phyloP scores from a whole-genome alignment of 2,329 filamentous ascomycete species.

The Monilinia fructicola region DNA sequence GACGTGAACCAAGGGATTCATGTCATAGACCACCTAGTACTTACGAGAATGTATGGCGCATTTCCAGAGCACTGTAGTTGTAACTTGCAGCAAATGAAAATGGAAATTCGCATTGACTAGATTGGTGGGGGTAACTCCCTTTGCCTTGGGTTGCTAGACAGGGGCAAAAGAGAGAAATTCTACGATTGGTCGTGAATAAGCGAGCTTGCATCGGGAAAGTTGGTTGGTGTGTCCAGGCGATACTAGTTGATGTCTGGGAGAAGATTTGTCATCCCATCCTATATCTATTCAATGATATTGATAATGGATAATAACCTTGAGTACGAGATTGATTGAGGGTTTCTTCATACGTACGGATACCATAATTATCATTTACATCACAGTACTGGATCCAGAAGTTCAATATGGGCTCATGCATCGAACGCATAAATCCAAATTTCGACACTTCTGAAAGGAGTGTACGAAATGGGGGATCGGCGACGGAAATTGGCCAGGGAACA shows the following conservation, averaged over 20 bases:
- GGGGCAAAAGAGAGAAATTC: not conserved
- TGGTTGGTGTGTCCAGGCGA: no score
- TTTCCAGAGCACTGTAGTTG: not conserved
- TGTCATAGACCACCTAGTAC: not conserved
- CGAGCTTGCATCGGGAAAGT: not conserved
- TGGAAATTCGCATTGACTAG: slow-evolving; percentile 3
- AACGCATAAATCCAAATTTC: slow-evolving; percentile 5
- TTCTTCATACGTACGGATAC: not conserved
- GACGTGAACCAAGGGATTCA: not conserved
- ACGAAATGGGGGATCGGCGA: slow-evolving; percentile 3
- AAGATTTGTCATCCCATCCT: not conserved
- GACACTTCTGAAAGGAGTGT: not conserved
- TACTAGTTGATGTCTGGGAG: not conserved
- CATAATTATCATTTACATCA: not conserved
- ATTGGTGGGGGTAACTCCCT: not conserved
- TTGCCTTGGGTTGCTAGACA: not conserved
- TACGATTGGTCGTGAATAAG: slow-evolving; percentile 10
- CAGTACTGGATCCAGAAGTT: not conserved
- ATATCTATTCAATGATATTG: not conserved
- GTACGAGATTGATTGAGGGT: not conserved
- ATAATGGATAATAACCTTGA: not conserved
- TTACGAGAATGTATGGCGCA: not conserved
- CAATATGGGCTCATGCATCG: slow-evolving; percentile 5
- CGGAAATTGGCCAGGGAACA: not conserved
- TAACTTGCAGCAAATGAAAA: not conserved